Evolutionary conservation across 1,284 basidiomycete species (phyloP).

Genomic region (Polyporus tsugae): DNA sequence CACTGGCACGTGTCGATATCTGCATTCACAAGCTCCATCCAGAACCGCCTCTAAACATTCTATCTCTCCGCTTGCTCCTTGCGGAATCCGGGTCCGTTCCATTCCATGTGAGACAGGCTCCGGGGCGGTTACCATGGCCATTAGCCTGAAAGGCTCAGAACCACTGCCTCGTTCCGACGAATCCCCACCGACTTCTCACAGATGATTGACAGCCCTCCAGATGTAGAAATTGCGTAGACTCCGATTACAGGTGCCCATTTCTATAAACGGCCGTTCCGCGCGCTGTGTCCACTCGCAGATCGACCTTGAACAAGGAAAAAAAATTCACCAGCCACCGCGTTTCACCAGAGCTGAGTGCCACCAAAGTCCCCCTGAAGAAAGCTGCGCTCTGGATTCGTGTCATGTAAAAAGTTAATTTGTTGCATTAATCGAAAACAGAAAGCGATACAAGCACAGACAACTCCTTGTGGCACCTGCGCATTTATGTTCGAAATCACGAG

Average conservation of each 20-base stretch:
- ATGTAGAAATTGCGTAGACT: not conserved
- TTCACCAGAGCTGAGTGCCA: too few species aligned
- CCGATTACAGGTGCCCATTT: constrained; percentile 2
- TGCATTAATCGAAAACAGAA: not conserved
- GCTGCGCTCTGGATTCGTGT: not conserved
- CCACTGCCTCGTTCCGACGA: not conserved
- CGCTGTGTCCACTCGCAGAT: not conserved
- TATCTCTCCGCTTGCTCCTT: not conserved
- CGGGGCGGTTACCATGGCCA: constrained; percentile 1
- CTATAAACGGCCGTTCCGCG: not conserved
- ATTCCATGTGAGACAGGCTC: not conserved
- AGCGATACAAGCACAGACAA: not conserved
- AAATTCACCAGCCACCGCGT: not conserved
- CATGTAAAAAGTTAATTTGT: not conserved
- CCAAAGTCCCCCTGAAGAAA: not conserved
- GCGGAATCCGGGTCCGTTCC: not conserved
- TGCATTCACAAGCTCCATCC: not conserved
- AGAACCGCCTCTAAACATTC: not conserved
- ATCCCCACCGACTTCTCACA: constrained; percentile 2
- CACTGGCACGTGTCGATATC: not conserved
- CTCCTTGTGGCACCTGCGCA: not conserved
- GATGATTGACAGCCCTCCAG: not conserved
- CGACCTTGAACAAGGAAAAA: not conserved
- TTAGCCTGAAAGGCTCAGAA: not conserved
- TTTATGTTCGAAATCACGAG: not conserved